phyloP scores from a whole-genome alignment of 768 basidiomycete species.

The Cantharellus cinnabarinus region DNA sequence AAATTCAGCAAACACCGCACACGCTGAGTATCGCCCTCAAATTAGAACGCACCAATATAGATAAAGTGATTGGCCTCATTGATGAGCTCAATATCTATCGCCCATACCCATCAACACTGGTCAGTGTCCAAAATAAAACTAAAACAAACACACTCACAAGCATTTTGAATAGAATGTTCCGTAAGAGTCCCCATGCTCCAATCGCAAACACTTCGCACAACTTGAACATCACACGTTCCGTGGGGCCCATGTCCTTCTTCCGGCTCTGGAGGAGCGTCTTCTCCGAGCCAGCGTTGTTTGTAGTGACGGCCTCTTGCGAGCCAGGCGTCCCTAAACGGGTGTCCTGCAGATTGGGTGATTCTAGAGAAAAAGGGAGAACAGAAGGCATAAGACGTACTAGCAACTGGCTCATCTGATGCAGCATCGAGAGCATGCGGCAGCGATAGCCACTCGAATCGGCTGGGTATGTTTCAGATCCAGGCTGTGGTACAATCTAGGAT shows the following conservation, averaged over 20 bases:
- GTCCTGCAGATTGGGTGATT: conserved; percentile 18
- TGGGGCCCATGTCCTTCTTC: conserved; percentile 14
- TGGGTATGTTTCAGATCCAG: background rate
- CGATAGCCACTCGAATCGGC: conserved; percentile 44
- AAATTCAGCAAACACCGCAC: background rate
- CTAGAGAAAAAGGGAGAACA: background rate
- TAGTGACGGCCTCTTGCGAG: conserved; percentile 35
- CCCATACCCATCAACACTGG: background rate
- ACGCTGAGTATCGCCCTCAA: background rate
- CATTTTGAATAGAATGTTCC: conserved; percentile 84
- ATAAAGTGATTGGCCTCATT: conserved; percentile 70
- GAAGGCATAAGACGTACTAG: conserved; percentile 20
- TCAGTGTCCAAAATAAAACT: background rate
- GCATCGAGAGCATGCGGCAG: conserved; percentile 48
- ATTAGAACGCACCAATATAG: conserved; percentile 52
- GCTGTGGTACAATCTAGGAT: background rate
- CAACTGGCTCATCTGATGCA: conserved; percentile 48
- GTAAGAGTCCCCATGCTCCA: conserved; percentile 88
- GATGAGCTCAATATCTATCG: conserved; percentile 56
- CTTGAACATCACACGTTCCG: conserved; percentile 53
- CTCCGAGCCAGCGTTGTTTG: conserved; percentile 32
- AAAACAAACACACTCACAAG: conserved; percentile 36
- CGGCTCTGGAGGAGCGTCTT: background rate
- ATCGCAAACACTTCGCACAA: conserved; percentile 67
- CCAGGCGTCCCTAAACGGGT: conserved; percentile 51